Base-by-base conservation (phyloP, 768 basidiomycete genomes). In the Mrakia gelida region DNA sequence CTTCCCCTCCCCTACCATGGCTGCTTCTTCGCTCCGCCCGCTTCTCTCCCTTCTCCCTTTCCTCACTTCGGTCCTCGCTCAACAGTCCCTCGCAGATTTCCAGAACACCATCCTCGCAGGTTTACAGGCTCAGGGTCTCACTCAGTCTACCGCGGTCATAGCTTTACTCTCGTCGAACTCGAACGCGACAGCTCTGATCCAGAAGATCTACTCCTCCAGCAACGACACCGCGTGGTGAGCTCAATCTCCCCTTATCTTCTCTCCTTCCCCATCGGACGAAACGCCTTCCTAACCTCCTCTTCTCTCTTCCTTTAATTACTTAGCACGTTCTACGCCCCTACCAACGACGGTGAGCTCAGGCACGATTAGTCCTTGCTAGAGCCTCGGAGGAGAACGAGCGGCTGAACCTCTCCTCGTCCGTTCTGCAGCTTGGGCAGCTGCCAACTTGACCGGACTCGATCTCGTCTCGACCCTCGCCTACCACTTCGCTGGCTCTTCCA, bases 401-500 rank as follows among this genome's bases (percentile, higher is more conserved):
- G 15, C 62, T 63, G 3, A 63, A 6, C n/a, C 62, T 23, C n/a
- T 10, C 18, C 30, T 32, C 62, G 9, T 63, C 16, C 30, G 9
- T 63, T 34, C 26, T 63, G 1, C 62, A 63, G 62, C 63, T 16
- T 65, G 63, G 63, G 63, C 63, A 4, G 28, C n/a, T 23, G 30
- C 34, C 4, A 65, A 65, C 63, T 9, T 26, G 10, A 65, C 63
- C 32, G 32, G 63, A 15, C n/a, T 65, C 63, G 63, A 65, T 30
- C 30, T 65, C 63, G 63, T 65, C 18, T 65, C 63, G 9, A 13
- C 18, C 32, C 18, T 65, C 30, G 63, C 28, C 7, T 38, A 65
- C 63, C 63, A 65, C 63, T 65, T 65, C 30, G 63, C 63, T 18
- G 63, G 63, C 8, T n/a, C 63, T 38, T 34, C 63, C 15, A 65